Evolutionary conservation across 2,329 filamentous ascomycete species (phyloP), one percentile per base, ranked within the genome.

Genomic region (Sclerotinia minor): DNA sequence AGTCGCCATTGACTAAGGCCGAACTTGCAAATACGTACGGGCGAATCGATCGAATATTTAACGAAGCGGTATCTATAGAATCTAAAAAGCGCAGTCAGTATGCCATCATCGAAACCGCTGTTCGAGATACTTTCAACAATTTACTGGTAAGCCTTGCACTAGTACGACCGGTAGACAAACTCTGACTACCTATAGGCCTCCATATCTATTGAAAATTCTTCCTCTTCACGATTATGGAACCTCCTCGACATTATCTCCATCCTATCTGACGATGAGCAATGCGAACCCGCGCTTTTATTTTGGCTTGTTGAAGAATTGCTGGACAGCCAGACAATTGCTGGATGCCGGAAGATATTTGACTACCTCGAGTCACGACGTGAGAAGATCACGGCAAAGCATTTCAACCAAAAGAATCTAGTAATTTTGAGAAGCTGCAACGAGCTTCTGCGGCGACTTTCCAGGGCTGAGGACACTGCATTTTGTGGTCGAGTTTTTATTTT

Each of bases 401-500:
- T 94, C 75, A 88, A 88, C 75, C 89, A 91, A 76, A 97, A 96
- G 78, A 90, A 92, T 69, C 81, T 98, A 53, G 88, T 96, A 68
- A 95, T 98, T 72, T 81, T 99, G n/a, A 86, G 95, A 75, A 91
- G 91, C 69, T 99, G 95, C 80, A 99, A 98, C 78, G 95, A 98
- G 79, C 83, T 99, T 21, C 83, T 99, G n/a, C 89, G 94, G 47
- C 87, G 95, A 57, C 84, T 99, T 2, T 98, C 95, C n/a, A 87
- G 95, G 67, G 94, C 95, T 5, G 94, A 98, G 78, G 95, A 99
- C 78, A 96, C 95, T 0, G 93, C 96, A 0, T 99, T 99, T 77
- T 99, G 95, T 76, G 95, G 95, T 21, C 87, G 95, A 50, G 95
- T 99, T 35, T 98, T 98, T 79, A 97, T 99, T 71, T 99, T 97